Base-by-base conservation (phyloP, 257 asterid genomes). In the Cynanchum wilfordii region DNA sequence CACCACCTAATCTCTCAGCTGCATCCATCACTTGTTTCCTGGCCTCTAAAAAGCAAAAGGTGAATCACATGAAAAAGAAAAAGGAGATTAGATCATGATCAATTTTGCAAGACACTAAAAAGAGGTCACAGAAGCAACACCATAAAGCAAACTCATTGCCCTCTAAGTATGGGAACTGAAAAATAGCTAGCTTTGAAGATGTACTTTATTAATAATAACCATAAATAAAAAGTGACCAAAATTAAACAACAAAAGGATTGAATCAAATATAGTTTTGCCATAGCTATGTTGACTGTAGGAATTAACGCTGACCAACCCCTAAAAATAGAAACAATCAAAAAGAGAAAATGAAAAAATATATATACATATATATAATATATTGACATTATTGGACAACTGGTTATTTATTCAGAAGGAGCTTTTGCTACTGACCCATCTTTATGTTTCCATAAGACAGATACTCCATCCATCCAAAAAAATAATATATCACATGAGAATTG, bases 21-120 rank as follows among this genome's bases (percentile, higher is more conserved):
- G 99, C 99, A 78, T 93, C 95, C 92, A 85, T 89, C 76, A 95
- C 99, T 85, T 95, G 99, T 74, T 85, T 90, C 86, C 99, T 84
- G 55, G 97, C 90, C 85, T 95, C 99, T 92, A 44, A 22, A 63
- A 47, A 68, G 74, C 45, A 58, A 27, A 70, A 38, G 16, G 19
- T 13, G 58, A 70, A 38, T 25, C 29, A 45, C 47, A 52, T 49
- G 19, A 15, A 38, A 9, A 67, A 6, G 10, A 24, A 42, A 19
- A 56, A n/a, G 29, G 49, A 72, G 19, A 44, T 58, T 55, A 25
- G 49, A 15, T 40, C 70, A 60, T 19, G 40, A 47, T 10, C 29
- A 69, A 47, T 51, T n/a, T 36, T 38, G 57, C 55, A 29, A 20
- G 30, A 45, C 16, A 44, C 30, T 51, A 73, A 12, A 55, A 5